These are phyloP conservation scores for Penicillium maclennaniae DNA, from an alignment of 495 filamentous ascomycete species.

Conservation along the genomic window DNA sequence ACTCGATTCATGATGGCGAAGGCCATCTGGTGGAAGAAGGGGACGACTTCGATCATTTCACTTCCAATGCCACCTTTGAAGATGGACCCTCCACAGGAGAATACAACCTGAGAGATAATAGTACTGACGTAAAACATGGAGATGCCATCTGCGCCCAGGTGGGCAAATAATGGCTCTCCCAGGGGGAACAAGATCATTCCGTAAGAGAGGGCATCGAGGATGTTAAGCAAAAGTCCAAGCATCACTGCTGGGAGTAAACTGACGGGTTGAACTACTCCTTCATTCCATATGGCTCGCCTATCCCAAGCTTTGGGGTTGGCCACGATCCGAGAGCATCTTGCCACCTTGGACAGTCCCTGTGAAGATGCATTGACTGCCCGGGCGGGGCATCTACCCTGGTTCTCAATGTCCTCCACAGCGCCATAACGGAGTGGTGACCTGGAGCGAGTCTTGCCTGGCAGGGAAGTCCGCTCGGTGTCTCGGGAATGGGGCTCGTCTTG, in stretches of 20 bases:
- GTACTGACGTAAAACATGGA: slow-evolving; percentile 99
- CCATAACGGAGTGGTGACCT: slow-evolving; percentile 36
- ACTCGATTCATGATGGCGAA: slow-evolving; percentile 76
- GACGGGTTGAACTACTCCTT: slow-evolving; percentile 60
- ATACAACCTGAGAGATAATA: slow-evolving; percentile 90
- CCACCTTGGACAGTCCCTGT: slow-evolving; percentile 22
- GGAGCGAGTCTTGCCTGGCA: slow-evolving; percentile 38
- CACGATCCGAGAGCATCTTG: slow-evolving; percentile 24
- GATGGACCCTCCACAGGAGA: slow-evolving; percentile 76
- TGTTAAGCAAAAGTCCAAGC: slow-evolving; percentile 83
- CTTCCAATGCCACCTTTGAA: slow-evolving; percentile 93
- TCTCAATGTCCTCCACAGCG: slow-evolving; percentile 36
- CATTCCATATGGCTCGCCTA: slow-evolving; percentile 56
- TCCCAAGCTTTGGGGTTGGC: slow-evolving; percentile 71
- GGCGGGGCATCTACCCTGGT: slow-evolving; percentile 20
- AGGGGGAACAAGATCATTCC: slow-evolving; percentile 96
- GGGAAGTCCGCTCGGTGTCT: slow-evolving; percentile 40
- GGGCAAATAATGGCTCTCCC: slow-evolving; percentile 74
- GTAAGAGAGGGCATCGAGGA: slow-evolving; percentile 92
- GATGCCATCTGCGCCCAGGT: slow-evolving; percentile 85
- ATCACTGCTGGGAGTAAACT: slow-evolving; percentile 78
- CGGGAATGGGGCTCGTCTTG: slow-evolving; percentile 19
- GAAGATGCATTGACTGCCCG: slow-evolving; percentile 15
- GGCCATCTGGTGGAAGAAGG: slow-evolving; percentile 97
- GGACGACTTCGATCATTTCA: slow-evolving; percentile 98